Evolutionary conservation across 257 asterid species (phyloP).

Genomic region (Forsythia viridissima): DNA sequence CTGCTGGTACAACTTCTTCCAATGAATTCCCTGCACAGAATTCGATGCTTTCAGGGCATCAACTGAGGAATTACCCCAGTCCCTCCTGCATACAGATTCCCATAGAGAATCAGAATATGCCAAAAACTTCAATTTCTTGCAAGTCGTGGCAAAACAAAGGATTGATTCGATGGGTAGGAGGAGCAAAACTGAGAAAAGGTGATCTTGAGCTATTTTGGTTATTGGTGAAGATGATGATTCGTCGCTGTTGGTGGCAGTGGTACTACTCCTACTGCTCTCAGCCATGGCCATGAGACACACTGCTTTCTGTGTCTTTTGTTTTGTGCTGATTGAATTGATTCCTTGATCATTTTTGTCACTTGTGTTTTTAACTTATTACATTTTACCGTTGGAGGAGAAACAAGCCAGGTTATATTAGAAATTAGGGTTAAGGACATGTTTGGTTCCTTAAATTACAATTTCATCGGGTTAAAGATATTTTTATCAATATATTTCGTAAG

Average conservation of each 20-base stretch:
- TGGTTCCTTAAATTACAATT: too few relatives aligned
- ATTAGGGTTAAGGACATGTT: too few relatives aligned
- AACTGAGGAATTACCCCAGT: constrained; percentile 60
- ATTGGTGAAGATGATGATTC: constrained; percentile 48
- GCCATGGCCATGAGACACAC: constrained; percentile 49
- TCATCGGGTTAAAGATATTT: too few relatives aligned
- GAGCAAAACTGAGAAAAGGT: constrained; percentile 66
- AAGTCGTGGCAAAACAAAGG: constrained; percentile 58
- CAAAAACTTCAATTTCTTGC: constrained; percentile 62
- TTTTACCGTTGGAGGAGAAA: too few relatives aligned
- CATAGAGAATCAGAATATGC: constrained; percentile 72
- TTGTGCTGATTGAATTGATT: constrained; percentile 1
- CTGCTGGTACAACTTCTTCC: constrained; percentile 77
- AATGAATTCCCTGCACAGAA: constrained; percentile 33
- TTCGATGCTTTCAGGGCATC: constrained; percentile 45
- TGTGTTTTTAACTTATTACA: constrained; percentile 23
- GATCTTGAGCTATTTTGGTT: constrained; percentile 60
- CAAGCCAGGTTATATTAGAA: too few relatives aligned
- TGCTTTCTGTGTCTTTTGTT: constrained; percentile 17
- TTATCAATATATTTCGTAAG: too few relatives aligned
- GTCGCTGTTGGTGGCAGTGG: not conserved
- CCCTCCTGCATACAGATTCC: constrained; percentile 85
- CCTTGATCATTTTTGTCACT: not conserved
- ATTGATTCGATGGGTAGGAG: constrained; percentile 77
- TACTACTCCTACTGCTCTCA: constrained; percentile 36